These are phyloP conservation scores for Didymella glomerata DNA, from an alignment of 2,329 filamentous ascomycete species.

Conservation along the genomic window DNA sequence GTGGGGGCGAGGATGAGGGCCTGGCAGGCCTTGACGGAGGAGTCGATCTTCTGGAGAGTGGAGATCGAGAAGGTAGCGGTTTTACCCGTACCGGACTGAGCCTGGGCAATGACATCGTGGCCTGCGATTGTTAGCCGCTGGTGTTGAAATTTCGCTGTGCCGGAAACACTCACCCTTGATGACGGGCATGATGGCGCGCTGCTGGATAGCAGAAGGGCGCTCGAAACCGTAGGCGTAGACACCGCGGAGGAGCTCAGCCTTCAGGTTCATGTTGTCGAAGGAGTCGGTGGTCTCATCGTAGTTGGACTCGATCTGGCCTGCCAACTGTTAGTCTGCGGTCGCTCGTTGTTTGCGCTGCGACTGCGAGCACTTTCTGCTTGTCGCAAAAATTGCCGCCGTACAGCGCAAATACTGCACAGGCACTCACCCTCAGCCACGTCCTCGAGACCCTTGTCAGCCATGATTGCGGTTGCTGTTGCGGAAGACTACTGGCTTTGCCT, in stretches of 20 bases:
- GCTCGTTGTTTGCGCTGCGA: conserved; percentile 14
- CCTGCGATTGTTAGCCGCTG: conserved; percentile 57
- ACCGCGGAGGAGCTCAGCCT: conserved; percentile 95
- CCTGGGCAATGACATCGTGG: conserved; percentile 99
- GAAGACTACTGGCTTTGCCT: conserved; percentile 32
- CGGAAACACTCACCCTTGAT: conserved; percentile 82
- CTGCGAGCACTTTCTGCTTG: neutral
- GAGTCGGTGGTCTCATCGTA: conserved; percentile 99
- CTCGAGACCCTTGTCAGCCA: conserved; percentile 99
- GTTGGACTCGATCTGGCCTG: conserved; percentile 99
- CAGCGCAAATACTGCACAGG: conserved; percentile 18
- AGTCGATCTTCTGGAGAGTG: conserved; percentile 98
- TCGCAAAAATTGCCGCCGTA: neutral
- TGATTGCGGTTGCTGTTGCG: conserved; percentile 75
- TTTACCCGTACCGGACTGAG: conserved; percentile 99
- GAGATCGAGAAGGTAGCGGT: conserved; percentile 99
- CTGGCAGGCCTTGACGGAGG: conserved; percentile 94
- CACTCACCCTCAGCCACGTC: conserved; percentile 93
- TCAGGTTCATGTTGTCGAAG: conserved; percentile 98
- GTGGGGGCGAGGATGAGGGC: conserved; percentile 97
- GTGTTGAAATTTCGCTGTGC: conserved; percentile 9
- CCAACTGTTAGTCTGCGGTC: conserved; percentile 24
- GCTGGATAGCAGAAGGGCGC: conserved; percentile 98
- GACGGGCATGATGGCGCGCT: conserved; percentile 99
- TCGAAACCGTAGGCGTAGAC: conserved; percentile 99